phyloP scores from a whole-genome alignment of 1,139 yeast genomes.

The Suhomyces panamericanus region DNA sequence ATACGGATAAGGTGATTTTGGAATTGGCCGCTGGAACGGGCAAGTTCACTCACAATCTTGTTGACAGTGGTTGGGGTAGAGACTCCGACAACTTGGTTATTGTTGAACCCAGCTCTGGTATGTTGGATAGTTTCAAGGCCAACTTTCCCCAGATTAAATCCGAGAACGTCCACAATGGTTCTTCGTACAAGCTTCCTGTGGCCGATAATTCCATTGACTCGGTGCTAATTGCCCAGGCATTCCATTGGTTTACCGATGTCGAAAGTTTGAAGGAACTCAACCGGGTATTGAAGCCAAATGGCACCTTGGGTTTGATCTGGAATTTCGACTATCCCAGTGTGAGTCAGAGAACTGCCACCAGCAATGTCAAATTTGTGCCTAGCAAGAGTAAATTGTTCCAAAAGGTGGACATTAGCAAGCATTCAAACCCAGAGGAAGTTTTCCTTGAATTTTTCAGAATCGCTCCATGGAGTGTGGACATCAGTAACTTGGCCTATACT shows the following conservation, averaged over 20 bases:
- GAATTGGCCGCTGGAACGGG: slow-evolving; percentile 72
- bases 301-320: slow-evolving; percentile 61
- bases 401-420: slow-evolving; percentile 4
- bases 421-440: slow-evolving; percentile 8
- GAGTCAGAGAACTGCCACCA: slow-evolving; percentile 9
- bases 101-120: slow-evolving; percentile 63
- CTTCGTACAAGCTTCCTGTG: slow-evolving; percentile 52
- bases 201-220: slow-evolving; percentile 49
- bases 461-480: slow-evolving; percentile 30
- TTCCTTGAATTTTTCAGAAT: slow-evolving; percentile 15
- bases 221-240: slow-evolving; percentile 63
- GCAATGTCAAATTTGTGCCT: slow-evolving; percentile 11
- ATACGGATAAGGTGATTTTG: slow-evolving; percentile 35
- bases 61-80: slow-evolving; percentile 39
- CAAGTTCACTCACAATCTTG: slow-evolving; percentile 55
- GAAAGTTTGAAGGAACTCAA: slow-evolving; percentile 50
- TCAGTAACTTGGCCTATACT: slow-evolving; percentile 27
- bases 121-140: slow-evolving; percentile 48
- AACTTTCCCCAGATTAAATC: slow-evolving; percentile 49
- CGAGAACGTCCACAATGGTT: slow-evolving; percentile 32
- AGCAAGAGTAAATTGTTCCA: slow-evolving; percentile 13
- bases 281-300: slow-evolving; percentile 51
- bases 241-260: slow-evolving; percentile 65
- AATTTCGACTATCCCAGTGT: slow-evolving; percentile 49
- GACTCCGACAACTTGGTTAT: slow-evolving; percentile 35